These are phyloP conservation scores for Coriaria nepalensis DNA, from an alignment of 306 rosid species.

Conservation along the genomic window DNA sequence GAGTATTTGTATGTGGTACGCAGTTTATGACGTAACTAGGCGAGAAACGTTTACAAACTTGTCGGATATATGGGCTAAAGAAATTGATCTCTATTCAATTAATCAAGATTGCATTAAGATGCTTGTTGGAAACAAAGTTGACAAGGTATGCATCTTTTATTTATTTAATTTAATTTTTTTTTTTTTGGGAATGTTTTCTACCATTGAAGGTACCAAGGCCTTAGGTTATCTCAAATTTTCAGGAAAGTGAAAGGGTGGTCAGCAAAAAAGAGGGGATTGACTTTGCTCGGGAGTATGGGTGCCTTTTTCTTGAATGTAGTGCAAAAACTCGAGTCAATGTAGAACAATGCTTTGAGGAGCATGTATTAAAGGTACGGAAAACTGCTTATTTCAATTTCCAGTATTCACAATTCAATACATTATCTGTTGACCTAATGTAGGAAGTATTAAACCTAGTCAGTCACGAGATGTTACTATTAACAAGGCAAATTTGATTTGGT, in stretches of 20 bases:
- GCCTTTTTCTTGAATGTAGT: constrained; percentile 88
- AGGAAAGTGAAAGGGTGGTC: constrained; percentile 80
- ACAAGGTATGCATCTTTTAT: constrained; percentile 43
- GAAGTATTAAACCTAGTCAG: no score
- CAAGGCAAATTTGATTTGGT: no score
- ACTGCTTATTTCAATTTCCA: no score
- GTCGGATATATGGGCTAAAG: constrained; percentile 90
- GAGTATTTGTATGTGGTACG: neutral
- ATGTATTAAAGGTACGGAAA: constrained; percentile 66
- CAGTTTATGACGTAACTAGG: constrained; percentile 92
- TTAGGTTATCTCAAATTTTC: constrained; percentile 13
- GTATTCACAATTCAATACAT: no score
- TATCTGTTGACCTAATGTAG: no score
- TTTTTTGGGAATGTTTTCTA: no score
- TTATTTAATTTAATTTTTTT: no score
- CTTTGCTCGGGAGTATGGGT: constrained; percentile 86
- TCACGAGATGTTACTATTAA: no score
- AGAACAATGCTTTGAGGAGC: constrained; percentile 95
- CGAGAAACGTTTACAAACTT: constrained; percentile 88
- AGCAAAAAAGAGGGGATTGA: constrained; percentile 85
- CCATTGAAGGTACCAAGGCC: neutral
- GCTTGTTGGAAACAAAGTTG: constrained; percentile 98
- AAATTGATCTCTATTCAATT: constrained; percentile 85
- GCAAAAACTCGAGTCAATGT: constrained; percentile 95
- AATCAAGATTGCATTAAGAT: constrained; percentile 95